Percentiles rank a stretch among this genome's conserved stretches.
These are phyloP conservation scores for Lentinula lateritia DNA, from an alignment of 768 basidiomycete species.

Conservation along the genomic window DNA sequence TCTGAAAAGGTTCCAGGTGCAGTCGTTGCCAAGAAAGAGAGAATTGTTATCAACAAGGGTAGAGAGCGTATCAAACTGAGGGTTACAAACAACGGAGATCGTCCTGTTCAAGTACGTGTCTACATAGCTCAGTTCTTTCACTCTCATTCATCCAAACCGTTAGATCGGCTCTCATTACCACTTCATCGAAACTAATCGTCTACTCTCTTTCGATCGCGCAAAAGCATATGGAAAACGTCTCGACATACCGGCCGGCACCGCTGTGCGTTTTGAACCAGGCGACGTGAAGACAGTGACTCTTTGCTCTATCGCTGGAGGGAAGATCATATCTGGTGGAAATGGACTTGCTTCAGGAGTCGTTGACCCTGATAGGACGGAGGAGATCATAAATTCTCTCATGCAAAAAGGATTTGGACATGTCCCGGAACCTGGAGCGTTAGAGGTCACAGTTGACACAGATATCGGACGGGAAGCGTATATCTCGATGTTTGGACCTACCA, in stretches of 20 bases:
- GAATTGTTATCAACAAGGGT: slow-evolving; percentile 73
- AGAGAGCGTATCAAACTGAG: slow-evolving; percentile 61
- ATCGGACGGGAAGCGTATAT: slow-evolving; percentile 74
- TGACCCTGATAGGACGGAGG: slow-evolving; percentile 37
- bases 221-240: slow-evolving; percentile 80
- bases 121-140: background rate
- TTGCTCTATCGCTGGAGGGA: slow-evolving; percentile 69
- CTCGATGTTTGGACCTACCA: slow-evolving; percentile 94
- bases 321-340: slow-evolving; percentile 77
- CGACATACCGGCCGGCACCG: slow-evolving; percentile 92
- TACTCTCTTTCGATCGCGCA: slow-evolving; percentile 76
- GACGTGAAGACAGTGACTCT: slow-evolving; percentile 81
- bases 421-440: slow-evolving; percentile 57
- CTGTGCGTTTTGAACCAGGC: slow-evolving; percentile 95
- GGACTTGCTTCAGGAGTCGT: slow-evolving; percentile 54
- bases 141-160: background rate
- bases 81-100: slow-evolving; percentile 88
- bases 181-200: slow-evolving; percentile 85
- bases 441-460: slow-evolving; percentile 45
- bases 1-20: slow-evolving; percentile 67
- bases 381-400: slow-evolving; percentile 42
- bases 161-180: slow-evolving; percentile 94
- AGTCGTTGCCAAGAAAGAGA: slow-evolving; percentile 57
- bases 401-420: slow-evolving; percentile 66
- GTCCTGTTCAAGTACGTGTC: slow-evolving; percentile 77